Conservation (phyloP, 2,329 filamentous ascomycete genomes). For the Sclerotiophoma versabilis region DNA sequence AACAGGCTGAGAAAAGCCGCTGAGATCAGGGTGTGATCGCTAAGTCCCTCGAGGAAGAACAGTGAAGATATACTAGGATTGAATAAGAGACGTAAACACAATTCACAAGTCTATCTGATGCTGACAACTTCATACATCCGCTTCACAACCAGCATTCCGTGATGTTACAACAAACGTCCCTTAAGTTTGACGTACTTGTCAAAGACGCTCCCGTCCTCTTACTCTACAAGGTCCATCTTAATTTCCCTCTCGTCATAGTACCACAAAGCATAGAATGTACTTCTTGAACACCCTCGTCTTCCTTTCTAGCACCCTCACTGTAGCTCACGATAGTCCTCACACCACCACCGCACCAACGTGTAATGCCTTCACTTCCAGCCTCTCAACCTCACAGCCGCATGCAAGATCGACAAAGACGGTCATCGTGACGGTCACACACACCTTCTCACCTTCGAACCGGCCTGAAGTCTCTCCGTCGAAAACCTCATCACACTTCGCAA, state of each 20-base stretch:
- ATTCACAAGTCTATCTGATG: not conserved
- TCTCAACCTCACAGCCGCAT: not conserved
- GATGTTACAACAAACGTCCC: not conserved
- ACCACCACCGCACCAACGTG: not conserved
- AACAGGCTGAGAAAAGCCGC: conserved; percentile 60
- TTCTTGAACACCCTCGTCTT: not conserved
- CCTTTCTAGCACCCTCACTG: not conserved
- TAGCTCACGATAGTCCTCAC: not conserved
- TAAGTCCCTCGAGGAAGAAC: not conserved
- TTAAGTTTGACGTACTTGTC: not conserved
- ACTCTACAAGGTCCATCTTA: too few relatives aligned
- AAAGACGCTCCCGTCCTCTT: too few relatives aligned
- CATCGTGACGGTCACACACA: not conserved
- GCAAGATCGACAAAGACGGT: not conserved
- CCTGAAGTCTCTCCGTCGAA: not conserved
- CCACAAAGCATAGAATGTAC: not conserved
- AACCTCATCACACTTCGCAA: not conserved
- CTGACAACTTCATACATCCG: not conserved
- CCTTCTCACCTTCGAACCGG: not conserved
- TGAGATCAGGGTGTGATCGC: conserved; percentile 27
- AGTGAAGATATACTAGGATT: not conserved
- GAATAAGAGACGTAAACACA: not conserved
- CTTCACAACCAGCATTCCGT: not conserved
- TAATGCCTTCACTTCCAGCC: not conserved
- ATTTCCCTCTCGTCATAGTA: not conserved